Conservation (phyloP, 768 basidiomycete genomes). For the Serendipita indica region DNA sequence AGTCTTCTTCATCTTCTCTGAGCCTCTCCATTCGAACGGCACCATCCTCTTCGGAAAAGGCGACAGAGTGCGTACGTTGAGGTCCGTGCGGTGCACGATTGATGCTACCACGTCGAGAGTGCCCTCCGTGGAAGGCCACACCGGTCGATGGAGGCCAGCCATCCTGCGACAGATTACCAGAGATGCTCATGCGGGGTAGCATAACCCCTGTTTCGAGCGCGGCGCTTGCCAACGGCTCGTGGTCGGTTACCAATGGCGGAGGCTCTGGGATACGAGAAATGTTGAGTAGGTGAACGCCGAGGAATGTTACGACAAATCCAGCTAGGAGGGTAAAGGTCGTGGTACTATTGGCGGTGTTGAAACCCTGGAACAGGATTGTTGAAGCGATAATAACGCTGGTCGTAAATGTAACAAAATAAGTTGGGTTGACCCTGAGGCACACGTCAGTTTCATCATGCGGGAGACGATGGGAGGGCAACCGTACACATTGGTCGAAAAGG, state of each 20-base stretch:
- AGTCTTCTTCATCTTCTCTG: conserved; percentile 51
- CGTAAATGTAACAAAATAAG: conserved; percentile 96
- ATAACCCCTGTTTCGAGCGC: conserved; percentile 51
- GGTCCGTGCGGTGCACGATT: conserved; percentile 34
- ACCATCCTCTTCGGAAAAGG: conserved; percentile 48
- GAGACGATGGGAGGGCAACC: conserved; percentile 22
- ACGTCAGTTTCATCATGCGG: neutral
- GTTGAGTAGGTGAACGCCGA: conserved; percentile 92
- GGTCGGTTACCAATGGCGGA: conserved; percentile 30
- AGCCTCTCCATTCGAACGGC: conserved; percentile 35
- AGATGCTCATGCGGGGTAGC: conserved; percentile 66
- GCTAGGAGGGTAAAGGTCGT: conserved; percentile 78
- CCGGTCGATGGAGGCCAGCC: conserved; percentile 38
- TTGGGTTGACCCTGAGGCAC: conserved; percentile 73
- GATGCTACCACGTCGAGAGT: conserved; percentile 50
- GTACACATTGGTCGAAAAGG: conserved; percentile 94
- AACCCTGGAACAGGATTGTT: conserved; percentile 91
- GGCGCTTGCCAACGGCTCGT: conserved; percentile 18
- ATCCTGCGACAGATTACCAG: conserved; percentile 69
- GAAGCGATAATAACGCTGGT: conserved; percentile 87
- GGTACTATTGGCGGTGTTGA: conserved; percentile 72
- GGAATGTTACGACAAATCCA: conserved; percentile 86
- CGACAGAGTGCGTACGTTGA: conserved; percentile 47
- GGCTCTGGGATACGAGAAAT: conserved; percentile 39
- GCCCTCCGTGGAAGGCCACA: conserved; percentile 28